phyloP scores from a whole-genome alignment of 345 rosid species.

The Brassica napus region DNA sequence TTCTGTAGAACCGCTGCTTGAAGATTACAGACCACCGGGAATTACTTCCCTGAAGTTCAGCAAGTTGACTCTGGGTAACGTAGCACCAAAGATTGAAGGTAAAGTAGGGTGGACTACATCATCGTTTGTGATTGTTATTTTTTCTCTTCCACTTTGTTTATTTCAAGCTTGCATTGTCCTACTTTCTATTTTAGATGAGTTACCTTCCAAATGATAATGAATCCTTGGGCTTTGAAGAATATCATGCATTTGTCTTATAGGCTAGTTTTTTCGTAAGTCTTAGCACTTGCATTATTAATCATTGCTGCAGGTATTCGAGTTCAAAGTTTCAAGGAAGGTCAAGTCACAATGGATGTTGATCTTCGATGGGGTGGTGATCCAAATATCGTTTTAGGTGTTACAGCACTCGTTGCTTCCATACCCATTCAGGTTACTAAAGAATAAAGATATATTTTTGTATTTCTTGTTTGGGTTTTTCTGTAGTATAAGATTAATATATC shows the following conservation, averaged over 20 bases:
- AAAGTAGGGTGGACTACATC: conserved; percentile 21
- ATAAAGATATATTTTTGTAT: conserved; percentile 8
- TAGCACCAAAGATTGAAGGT: conserved; percentile 99
- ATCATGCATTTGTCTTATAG: neutral
- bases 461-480: conserved; percentile 9
- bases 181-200: conserved; percentile 7
- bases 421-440: conserved; percentile 82
- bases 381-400: conserved; percentile 85
- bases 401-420: conserved; percentile 94
- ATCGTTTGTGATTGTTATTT: conserved; percentile 4
- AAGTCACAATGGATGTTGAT: conserved; percentile 94
- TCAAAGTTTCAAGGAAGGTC: conserved; percentile 97
- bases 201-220: neutral
- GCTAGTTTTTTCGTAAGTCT: conserved; percentile 2
- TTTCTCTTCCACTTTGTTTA: conserved; percentile 9
- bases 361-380: conserved; percentile 99
- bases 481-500: neutral
- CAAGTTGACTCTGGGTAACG: conserved; percentile 88
- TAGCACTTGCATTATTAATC: conserved; percentile 20
- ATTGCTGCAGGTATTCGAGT: conserved; percentile 82
- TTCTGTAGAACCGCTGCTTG: conserved; percentile 96
- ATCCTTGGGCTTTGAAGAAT: conserved; percentile 1
- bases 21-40: conserved; percentile 95
- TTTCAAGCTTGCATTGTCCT: conserved; percentile 6
- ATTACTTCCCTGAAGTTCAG: conserved; percentile 89